Conservation (phyloP, 768 basidiomycete species). For the Kwoniella botswanensis region DNA sequence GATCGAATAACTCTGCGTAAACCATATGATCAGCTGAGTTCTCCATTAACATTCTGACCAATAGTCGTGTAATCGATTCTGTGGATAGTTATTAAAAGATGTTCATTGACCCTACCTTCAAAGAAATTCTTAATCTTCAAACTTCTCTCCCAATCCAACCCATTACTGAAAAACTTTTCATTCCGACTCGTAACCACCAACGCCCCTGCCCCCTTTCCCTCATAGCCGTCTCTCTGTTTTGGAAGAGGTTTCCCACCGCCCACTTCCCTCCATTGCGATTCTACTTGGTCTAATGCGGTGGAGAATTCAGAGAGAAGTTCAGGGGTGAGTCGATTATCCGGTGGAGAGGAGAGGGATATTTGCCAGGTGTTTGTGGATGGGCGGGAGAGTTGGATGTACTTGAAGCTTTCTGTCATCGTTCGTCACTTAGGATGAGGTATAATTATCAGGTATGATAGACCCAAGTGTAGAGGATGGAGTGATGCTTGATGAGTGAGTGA, state of each 20-base stretch:
- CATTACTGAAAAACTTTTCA: conserved; percentile 58
- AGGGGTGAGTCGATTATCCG: conserved; percentile 59
- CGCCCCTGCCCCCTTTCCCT: conserved; percentile 47
- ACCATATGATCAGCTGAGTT: conserved; percentile 5
- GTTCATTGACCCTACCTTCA: conserved; percentile 39
- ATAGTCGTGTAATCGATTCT: too few relatives aligned
- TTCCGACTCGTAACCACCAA: conserved; percentile 52
- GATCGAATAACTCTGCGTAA: conserved; percentile 72
- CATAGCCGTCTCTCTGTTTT: conserved; percentile 33
- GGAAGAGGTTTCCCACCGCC: conserved; percentile 40
- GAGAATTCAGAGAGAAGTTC: conserved; percentile 50
- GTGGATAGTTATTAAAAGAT: too few relatives aligned
- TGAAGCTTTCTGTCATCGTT: neutral
- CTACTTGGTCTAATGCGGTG: conserved; percentile 54
- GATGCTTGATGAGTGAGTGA: too few relatives aligned
- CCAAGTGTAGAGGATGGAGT: too few relatives aligned
- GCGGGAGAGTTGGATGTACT: conserved; percentile 37
- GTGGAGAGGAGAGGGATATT: conserved; percentile 53
- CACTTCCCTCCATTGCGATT: conserved; percentile 54
- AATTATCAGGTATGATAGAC: too few relatives aligned
- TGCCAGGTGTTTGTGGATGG: conserved; percentile 46
- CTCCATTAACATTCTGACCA: too few relatives aligned
- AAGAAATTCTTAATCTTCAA: conserved; percentile 57
- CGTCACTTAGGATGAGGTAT: too few relatives aligned
- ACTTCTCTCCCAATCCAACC: conserved; percentile 56